Conservation (phyloP, 345 rosid genomes). For the Turritis glabra region DNA sequence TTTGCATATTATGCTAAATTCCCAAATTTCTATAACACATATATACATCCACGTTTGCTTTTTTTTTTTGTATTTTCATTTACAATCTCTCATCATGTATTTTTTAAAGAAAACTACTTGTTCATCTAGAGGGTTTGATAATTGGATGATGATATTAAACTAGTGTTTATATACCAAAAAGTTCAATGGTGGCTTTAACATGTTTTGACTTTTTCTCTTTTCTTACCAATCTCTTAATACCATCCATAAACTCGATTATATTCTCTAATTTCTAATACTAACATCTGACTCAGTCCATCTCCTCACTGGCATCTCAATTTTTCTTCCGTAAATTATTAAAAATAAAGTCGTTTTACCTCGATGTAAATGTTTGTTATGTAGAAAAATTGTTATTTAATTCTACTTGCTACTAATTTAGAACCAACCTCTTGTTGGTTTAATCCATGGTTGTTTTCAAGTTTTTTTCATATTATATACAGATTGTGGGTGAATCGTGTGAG, state of each 20-base stretch:
- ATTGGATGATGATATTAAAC: no score
- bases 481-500: constrained; percentile 34
- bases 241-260: background rate
- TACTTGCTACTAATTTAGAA: background rate
- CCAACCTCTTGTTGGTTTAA: background rate
- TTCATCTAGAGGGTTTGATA: constrained; percentile 1
- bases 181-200: constrained; percentile 30
- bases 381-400: background rate
- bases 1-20: background rate
- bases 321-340: background rate
- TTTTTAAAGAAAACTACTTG: background rate
- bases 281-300: background rate
- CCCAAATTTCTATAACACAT: background rate
- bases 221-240: background rate
- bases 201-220: constrained; percentile 12
- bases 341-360: background rate
- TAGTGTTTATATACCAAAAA: constrained; percentile 8
- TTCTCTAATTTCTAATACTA: no score
- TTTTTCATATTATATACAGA: background rate
- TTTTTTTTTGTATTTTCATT: background rate
- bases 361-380: background rate
- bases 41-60: no score
- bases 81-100: no score
- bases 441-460: background rate
- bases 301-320: no score